These are phyloP conservation scores for Phytophthora pistaciae DNA, from an alignment of 352 stramenopile genomes.

Conservation along the genomic window DNA sequence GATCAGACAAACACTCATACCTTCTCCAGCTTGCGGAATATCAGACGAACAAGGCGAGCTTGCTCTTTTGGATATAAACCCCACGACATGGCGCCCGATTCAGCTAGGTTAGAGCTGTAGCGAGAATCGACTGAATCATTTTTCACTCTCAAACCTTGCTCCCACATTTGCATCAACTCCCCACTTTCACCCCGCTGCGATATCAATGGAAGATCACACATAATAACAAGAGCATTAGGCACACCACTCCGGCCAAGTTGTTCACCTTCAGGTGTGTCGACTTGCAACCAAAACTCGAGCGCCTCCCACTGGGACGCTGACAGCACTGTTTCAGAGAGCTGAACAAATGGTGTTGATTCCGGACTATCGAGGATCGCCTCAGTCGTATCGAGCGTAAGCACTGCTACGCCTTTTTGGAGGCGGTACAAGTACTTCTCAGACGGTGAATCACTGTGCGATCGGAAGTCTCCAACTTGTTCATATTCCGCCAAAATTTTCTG, in stretches of 20 bases:
- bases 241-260: background rate
- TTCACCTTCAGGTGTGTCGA: background rate
- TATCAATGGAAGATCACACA: constrained; percentile 64
- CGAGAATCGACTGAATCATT: background rate
- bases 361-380: constrained; percentile 36
- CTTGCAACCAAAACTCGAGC: constrained; percentile 38
- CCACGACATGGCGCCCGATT: constrained; percentile 35
- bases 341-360: constrained; percentile 29
- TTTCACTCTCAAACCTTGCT: constrained; percentile 8
- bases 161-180: constrained; percentile 27
- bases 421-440: constrained; percentile 39
- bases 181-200: constrained; percentile 11
- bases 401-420: constrained; percentile 27
- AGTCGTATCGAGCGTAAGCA: constrained; percentile 58
- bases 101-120: background rate
- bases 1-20: constrained; percentile 14
- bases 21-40: constrained; percentile 45
- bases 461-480: constrained; percentile 41
- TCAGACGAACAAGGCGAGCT: constrained; percentile 41
- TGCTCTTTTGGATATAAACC: constrained; percentile 50
- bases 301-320: constrained; percentile 42
- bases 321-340: constrained; percentile 42
- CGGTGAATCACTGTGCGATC: constrained; percentile 1
- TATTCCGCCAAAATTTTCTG: constrained; percentile 49
- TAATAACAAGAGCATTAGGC: constrained; percentile 46